These are phyloP conservation scores for Astragalus membranaceus DNA, from an alignment of 306 rosid genomes.

Conservation along the genomic window DNA sequence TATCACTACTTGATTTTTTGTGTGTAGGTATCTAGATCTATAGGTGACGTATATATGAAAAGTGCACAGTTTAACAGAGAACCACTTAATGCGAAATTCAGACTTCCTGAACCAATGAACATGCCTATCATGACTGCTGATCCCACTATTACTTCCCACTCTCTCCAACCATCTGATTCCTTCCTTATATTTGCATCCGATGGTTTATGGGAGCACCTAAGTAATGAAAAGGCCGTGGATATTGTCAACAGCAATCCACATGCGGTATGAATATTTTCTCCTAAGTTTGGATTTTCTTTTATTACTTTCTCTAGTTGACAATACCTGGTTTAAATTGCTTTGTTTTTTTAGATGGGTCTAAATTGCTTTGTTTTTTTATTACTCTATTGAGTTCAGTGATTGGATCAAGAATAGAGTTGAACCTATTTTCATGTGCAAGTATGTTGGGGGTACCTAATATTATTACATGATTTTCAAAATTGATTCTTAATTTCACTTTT, in stretches of 20 bases:
- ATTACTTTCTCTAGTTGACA: neutral
- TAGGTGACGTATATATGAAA: slow-evolving; percentile 80
- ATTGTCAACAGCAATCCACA: slow-evolving; percentile 74
- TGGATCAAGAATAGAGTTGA: neutral
- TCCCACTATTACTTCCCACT: slow-evolving; percentile 63
- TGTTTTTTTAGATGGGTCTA: neutral
- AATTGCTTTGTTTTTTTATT: neutral
- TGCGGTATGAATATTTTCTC: slow-evolving; percentile 36
- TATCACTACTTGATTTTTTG: neutral
- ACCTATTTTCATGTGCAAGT: neutral
- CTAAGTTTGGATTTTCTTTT: neutral
- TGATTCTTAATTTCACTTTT: neutral
- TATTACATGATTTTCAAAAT: neutral
- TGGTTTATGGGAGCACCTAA: slow-evolving; percentile 90
- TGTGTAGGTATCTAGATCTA: slow-evolving; percentile 80
- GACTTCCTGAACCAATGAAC: slow-evolving; percentile 74
- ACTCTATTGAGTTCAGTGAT: neutral
- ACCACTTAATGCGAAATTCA: slow-evolving; percentile 55
- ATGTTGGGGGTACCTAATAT: neutral
- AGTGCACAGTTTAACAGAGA: slow-evolving; percentile 56
- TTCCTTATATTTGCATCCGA: slow-evolving; percentile 91
- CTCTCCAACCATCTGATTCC: slow-evolving; percentile 70
- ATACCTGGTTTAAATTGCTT: neutral
- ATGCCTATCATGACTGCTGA: slow-evolving; percentile 64
- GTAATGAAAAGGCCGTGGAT: slow-evolving; percentile 79